Base-by-base conservation (phyloP, 768 basidiomycete genomes). In the Lactarius vividus region DNA sequence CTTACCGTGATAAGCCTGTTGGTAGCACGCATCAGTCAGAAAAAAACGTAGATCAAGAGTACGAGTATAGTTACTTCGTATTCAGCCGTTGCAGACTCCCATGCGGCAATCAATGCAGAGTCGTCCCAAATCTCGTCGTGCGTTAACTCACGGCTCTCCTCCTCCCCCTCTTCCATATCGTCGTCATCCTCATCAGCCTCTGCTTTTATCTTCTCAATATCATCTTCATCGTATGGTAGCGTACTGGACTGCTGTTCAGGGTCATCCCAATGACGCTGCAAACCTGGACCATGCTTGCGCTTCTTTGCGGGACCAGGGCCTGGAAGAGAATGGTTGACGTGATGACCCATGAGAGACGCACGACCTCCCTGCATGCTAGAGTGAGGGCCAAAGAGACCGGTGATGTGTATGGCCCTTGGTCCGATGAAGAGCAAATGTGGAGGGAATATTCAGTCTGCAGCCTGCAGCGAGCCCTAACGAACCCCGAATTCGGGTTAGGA, bases 81-180 rank as follows among this genome's bases (percentile, higher is more conserved):
- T 73, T 94, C 92, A 64, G 89, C 89, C 68, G 82, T 85, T 20
- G 92, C 92, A 65, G 91, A 87, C 73, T 93, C 83, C 92, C 92
- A 93, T 23, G 92, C 92, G 60, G 89, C 82, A 54, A 94, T 83
- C 69, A 94, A 82, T 4, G 88, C 89, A 40, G 89, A 88, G 73
- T 94, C 92, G 69, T 94, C 92, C 92, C 92, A 94, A 42, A 92
- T 86, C 71, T 94, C 91, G 57, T 86, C 83, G 39, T 88, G 82
- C 10, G 87, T 85, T 64, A 92, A 80, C 62, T 85, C 80, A 31
- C 87, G 81, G 69, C 87, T 86, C 71, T 88, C 85, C 37, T 81
- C 80, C 31, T 81, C 79, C 13, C 79, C 79, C 20, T 73, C 76
- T 5, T 71, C 71, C 18, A 70, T 76, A 29, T 63, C 74, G 11